Evolutionary conservation across 2,329 filamentous ascomycete genomes (phyloP).

Genomic region (Pseudogymnoascus sp.): DNA sequence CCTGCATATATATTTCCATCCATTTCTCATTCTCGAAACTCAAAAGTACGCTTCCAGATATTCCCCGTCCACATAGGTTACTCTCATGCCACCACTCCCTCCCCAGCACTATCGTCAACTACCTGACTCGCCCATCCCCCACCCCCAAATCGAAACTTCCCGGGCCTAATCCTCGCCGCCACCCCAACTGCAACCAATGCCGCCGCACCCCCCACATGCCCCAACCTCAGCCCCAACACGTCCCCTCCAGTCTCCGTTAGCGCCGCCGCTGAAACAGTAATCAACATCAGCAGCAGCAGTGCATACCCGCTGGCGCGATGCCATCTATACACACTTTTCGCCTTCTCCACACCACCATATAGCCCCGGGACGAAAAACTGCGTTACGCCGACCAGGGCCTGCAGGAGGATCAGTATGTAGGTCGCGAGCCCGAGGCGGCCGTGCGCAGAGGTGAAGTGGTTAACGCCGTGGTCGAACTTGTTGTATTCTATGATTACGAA

Average conservation of each 20-base stretch:
- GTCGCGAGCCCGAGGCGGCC: conserved; percentile 75
- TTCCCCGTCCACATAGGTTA: background rate
- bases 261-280: conserved; percentile 67
- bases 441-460: conserved; percentile 75
- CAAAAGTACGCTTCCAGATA: background rate
- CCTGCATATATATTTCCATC: background rate
- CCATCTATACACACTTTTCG: conserved; percentile 83
- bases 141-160: conserved; percentile 61
- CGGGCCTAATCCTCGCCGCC: conserved; percentile 70
- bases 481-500: conserved; percentile 73
- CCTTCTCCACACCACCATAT: conserved; percentile 72
- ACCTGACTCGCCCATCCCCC: conserved; percentile 29
- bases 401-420: conserved; percentile 61
- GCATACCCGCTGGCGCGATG: conserved; percentile 74
- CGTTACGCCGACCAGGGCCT: conserved; percentile 73
- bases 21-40: background rate
- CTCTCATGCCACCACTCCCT: background rate
- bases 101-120: background rate
- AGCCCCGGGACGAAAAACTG: conserved; percentile 70
- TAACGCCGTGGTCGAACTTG: conserved; percentile 61
- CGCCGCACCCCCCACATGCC: conserved; percentile 63
- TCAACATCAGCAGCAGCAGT: conserved; percentile 61
- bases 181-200: conserved; percentile 65
- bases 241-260: conserved; percentile 67
- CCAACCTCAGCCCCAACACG: conserved; percentile 65